phyloP scores from a whole-genome alignment of 257 asterid species.

The Solanum neorickii region DNA sequence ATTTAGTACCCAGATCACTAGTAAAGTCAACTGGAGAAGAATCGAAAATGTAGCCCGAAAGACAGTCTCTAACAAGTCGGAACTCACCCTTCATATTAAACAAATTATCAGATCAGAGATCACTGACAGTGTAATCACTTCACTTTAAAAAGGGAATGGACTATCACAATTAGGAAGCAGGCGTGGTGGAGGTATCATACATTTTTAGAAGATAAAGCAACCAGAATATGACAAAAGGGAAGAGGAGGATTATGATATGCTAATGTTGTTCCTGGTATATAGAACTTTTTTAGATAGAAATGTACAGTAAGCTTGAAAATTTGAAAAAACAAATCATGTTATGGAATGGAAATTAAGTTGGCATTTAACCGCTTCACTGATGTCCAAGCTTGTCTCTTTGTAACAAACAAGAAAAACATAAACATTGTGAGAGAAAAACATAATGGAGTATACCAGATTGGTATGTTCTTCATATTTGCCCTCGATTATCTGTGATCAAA shows the following conservation, averaged over 20 bases:
- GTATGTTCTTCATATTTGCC: conserved; percentile 49
- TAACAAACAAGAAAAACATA: neutral
- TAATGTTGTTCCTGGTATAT: neutral
- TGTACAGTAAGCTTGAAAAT: neutral
- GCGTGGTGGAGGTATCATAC: neutral
- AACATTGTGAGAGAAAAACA: neutral
- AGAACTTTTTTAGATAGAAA: neutral
- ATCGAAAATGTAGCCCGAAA: conserved; percentile 79
- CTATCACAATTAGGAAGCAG: neutral
- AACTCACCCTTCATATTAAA: conserved; percentile 46
- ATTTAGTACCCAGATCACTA: conserved; percentile 63
- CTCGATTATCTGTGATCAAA: conserved; percentile 68
- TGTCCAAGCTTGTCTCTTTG: neutral
- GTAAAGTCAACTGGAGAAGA: conserved; percentile 88
- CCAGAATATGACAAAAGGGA: neutral
- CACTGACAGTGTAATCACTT: neutral
- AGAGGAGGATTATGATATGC: neutral
- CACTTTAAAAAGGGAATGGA: neutral
- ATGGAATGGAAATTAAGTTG: neutral
- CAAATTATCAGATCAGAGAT: neutral
- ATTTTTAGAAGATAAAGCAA: neutral
- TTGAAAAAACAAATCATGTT: neutral
- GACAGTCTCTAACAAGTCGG: conserved; percentile 66
- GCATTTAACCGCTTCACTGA: neutral
- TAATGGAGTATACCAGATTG: conserved; percentile 37